phyloP scores from a whole-genome alignment of 23 red algal species.

The Gracilaria domingensis region DNA sequence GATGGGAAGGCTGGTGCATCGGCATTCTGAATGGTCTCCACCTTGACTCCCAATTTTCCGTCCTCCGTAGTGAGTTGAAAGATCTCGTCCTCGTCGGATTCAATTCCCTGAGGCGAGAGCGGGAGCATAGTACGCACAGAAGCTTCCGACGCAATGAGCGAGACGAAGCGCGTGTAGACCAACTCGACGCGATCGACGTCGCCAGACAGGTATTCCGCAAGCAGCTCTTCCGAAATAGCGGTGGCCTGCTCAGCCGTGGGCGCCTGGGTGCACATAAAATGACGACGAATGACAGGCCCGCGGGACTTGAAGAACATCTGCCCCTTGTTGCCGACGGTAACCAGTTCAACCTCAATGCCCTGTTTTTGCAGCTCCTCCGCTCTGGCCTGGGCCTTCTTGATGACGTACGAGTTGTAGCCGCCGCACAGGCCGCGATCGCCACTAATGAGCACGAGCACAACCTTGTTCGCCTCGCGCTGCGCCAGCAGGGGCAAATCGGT shows the following conservation, averaged over 20 bases:
- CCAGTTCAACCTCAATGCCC: slow-evolving; percentile 83
- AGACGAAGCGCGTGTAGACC: slow-evolving; percentile 98
- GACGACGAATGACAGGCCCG: slow-evolving; percentile 49
- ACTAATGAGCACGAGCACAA: slow-evolving; percentile 84
- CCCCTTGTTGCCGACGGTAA: slow-evolving; percentile 91
- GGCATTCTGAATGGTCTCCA: slow-evolving; percentile 53
- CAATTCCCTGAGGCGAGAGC: slow-evolving; percentile 87
- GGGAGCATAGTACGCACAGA: slow-evolving; percentile 95
- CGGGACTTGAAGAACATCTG: slow-evolving; percentile 82
- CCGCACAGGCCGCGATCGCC: slow-evolving; percentile 99
- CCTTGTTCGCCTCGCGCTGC: slow-evolving; percentile 77
- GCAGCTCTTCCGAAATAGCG: slow-evolving; percentile 82
- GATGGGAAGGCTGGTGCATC: slow-evolving; percentile 78
- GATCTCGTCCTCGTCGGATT: slow-evolving; percentile 96
- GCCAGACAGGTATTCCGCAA: slow-evolving; percentile 91
- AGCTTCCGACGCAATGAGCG: slow-evolving; percentile 91
- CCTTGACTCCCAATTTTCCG: slow-evolving; percentile 83
- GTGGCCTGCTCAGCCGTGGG: slow-evolving; percentile 88
- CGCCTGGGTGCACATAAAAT: slow-evolving; percentile 78
- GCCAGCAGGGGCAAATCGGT: slow-evolving; percentile 92
- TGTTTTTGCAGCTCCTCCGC: slow-evolving; percentile 67
- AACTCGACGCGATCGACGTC: slow-evolving; percentile 98
- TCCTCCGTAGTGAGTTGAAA: slow-evolving; percentile 93
- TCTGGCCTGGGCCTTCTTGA: slow-evolving; percentile 85
- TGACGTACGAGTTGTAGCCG: slow-evolving; percentile 92